Percentiles rank a stretch among this genome's conserved stretches.
Conservation (phyloP, 805 yeast genomes). For the Priceomyces melissophilus region DNA sequence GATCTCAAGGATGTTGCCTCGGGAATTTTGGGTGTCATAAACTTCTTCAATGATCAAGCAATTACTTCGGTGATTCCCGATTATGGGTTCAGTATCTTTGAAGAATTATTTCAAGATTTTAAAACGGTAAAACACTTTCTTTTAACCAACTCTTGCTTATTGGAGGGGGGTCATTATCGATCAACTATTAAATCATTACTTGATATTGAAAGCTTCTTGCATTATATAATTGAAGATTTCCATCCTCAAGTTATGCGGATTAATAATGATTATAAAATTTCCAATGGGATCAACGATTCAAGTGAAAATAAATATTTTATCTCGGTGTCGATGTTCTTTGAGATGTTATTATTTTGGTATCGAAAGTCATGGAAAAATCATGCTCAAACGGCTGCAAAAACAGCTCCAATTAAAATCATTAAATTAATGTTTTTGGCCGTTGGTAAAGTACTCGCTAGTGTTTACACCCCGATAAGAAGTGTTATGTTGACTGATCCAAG, state of each 20-base stretch:
- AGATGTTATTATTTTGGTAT: conserved; percentile 34
- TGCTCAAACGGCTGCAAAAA: conserved; percentile 22
- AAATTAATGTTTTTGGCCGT: conserved; percentile 33
- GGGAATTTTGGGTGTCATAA: conserved; percentile 16
- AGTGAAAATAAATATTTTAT: conserved; percentile 18
- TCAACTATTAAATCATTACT: conserved; percentile 7
- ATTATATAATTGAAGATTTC: conserved; percentile 19
- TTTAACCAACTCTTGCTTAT: conserved; percentile 7
- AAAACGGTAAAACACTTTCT: conserved; percentile 22
- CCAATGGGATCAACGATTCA: conserved; percentile 12
- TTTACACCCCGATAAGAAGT: conserved; percentile 32
- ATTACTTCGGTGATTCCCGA: conserved; percentile 28
- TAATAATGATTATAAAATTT: conserved; percentile 21
- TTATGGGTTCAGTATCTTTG: conserved; percentile 27
- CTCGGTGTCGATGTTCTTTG: conserved; percentile 30
- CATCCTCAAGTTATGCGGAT: conserved; percentile 25
- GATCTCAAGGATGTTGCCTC: conserved; percentile 16
- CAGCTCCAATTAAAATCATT: conserved; percentile 30
- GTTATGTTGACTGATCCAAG: conserved; percentile 33
- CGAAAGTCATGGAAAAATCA: conserved; percentile 26
- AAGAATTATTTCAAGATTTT: conserved; percentile 23
- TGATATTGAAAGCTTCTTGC: conserved; percentile 30
- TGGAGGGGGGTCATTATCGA: conserved; percentile 1
- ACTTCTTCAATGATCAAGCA: conserved; percentile 20
- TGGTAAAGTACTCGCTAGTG: conserved; percentile 31